These are phyloP conservation scores for Candida gigantensis DNA, from an alignment of 1,139 yeast species.

Conservation along the genomic window DNA sequence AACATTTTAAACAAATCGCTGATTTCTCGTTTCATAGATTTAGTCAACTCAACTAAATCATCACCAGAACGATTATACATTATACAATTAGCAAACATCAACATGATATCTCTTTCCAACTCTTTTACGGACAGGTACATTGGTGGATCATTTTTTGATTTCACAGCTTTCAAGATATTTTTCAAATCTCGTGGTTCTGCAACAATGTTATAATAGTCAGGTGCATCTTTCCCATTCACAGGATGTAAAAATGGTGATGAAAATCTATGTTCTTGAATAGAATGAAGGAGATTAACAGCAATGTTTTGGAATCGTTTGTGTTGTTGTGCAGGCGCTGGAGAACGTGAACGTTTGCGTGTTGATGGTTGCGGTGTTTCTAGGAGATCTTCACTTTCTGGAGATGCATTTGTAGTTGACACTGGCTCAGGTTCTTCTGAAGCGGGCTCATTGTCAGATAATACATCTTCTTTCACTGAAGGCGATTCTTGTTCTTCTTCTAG, in stretches of 20 bases:
- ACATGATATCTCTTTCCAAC: slow-evolving; percentile 66
- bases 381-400: background rate
- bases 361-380: slow-evolving; percentile 1
- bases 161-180: slow-evolving; percentile 57
- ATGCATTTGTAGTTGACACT: too few species aligned
- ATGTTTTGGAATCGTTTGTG: slow-evolving; percentile 55
- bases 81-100: slow-evolving; percentile 82
- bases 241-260: slow-evolving; percentile 76
- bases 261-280: slow-evolving; percentile 68
- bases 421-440: too few species aligned
- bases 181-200: slow-evolving; percentile 69
- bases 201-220: slow-evolving; percentile 63
- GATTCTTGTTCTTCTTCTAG: too few species aligned
- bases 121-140: slow-evolving; percentile 57
- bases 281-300: slow-evolving; percentile 59
- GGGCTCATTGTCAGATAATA: too few species aligned
- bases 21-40: slow-evolving; percentile 66
- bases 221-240: slow-evolving; percentile 67
- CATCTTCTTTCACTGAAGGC: too few species aligned
- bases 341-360: slow-evolving; percentile 19
- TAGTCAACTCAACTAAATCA: slow-evolving; percentile 61
- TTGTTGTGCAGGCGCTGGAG: slow-evolving; percentile 32
- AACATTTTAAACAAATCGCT: slow-evolving; percentile 52
- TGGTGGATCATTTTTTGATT: slow-evolving; percentile 41
- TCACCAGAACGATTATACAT: slow-evolving; percentile 75